A percentile compares a stretch with the other conserved stretches of the same genome.
Conservation (phyloP, 495 filamentous ascomycete species). For the Annulohypoxylon maeteangense region DNA sequence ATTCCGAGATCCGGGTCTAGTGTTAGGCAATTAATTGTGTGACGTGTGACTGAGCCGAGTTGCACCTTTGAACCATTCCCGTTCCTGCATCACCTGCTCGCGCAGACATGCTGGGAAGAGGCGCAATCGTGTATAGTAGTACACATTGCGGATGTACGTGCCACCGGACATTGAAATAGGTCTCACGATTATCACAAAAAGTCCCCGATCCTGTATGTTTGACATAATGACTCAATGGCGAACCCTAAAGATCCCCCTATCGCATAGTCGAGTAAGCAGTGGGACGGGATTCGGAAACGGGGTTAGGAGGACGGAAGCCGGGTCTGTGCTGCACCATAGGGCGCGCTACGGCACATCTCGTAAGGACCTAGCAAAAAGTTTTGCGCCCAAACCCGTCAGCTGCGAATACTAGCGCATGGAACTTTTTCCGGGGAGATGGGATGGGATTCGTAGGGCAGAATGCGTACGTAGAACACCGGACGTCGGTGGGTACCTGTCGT, state of each 20-base stretch:
- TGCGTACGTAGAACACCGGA: background rate
- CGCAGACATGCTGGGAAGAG: background rate
- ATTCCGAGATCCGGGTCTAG: background rate
- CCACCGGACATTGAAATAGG: background rate
- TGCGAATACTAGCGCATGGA: background rate
- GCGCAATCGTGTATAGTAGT: background rate
- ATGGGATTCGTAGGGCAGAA: background rate
- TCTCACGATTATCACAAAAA: background rate
- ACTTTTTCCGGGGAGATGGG: background rate
- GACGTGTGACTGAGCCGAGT: background rate
- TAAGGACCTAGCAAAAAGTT: background rate
- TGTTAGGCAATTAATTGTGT: background rate
- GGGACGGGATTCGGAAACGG: conserved; percentile 11
- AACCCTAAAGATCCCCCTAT: background rate
- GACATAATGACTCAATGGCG: background rate
- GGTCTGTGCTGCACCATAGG: background rate
- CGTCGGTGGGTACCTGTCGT: background rate
- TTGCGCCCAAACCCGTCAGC: background rate
- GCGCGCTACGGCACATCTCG: background rate
- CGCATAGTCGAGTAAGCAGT: background rate
- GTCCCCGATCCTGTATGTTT: background rate
- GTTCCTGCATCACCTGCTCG: background rate
- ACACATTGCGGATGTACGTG: background rate
- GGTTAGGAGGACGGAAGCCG: background rate
- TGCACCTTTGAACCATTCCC: background rate